Conservation (phyloP, 495 filamentous ascomycete species). For the Neurospora sp. region DNA sequence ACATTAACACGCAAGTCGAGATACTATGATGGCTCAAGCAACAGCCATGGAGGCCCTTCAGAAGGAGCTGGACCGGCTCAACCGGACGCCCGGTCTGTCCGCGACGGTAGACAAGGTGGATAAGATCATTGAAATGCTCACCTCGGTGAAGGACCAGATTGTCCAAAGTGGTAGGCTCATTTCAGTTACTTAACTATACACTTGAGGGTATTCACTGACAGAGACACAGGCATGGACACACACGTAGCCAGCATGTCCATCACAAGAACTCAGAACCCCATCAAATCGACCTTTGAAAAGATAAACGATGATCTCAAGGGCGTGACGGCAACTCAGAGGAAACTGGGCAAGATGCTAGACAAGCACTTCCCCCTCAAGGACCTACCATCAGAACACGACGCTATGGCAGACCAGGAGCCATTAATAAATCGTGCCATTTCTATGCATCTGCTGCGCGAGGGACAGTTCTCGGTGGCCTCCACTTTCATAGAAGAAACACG, state of each 20-base stretch:
- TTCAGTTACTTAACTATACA: not conserved
- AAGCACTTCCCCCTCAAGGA: slow-evolving; percentile 75
- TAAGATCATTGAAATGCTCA: slow-evolving; percentile 64
- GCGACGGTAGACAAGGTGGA: slow-evolving; percentile 70
- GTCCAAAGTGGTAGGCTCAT: slow-evolving; percentile 44
- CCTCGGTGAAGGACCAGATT: slow-evolving; percentile 58
- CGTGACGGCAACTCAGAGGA: slow-evolving; percentile 64
- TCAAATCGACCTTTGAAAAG: slow-evolving; percentile 66
- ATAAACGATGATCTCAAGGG: slow-evolving; percentile 73
- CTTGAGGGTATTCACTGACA: not conserved
- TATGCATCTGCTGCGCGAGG: slow-evolving; percentile 93
- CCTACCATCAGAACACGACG: slow-evolving; percentile 73
- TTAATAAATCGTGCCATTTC: slow-evolving; percentile 88
- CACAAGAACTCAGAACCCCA: slow-evolving; percentile 72
- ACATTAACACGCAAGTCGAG: not conserved
- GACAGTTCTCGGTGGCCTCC: slow-evolving; percentile 77
- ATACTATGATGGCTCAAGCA: slow-evolving; percentile 5
- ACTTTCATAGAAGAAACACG: slow-evolving; percentile 64
- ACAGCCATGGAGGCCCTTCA: slow-evolving; percentile 37
- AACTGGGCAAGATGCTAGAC: slow-evolving; percentile 73
- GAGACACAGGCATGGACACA: slow-evolving; percentile 45
- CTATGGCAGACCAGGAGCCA: slow-evolving; percentile 59
- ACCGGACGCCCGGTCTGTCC: slow-evolving; percentile 56
- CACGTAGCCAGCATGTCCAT: slow-evolving; percentile 58
- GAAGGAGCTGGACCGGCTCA: slow-evolving; percentile 62